phyloP scores from a whole-genome alignment of 2,329 filamentous ascomycete species.

The Cladosporium cucumerinum region DNA sequence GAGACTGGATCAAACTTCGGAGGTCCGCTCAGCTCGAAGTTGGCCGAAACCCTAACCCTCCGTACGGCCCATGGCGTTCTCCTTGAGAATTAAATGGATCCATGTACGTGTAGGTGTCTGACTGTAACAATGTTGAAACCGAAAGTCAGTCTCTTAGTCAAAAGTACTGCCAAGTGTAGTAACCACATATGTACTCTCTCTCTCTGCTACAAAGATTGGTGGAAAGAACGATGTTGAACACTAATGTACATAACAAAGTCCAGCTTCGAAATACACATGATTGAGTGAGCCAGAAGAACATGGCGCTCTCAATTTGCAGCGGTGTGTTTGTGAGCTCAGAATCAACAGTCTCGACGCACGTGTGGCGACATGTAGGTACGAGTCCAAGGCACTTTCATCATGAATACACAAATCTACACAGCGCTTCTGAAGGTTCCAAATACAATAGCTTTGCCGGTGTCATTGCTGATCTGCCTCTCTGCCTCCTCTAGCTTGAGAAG shows the following conservation, averaged over 20 bases:
- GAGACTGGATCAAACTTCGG: constrained; percentile 7
- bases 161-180: background rate
- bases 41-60: constrained; percentile 8
- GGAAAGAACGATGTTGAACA: background rate
- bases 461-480: constrained; percentile 56
- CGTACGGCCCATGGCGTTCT: background rate
- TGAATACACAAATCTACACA: background rate
- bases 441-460: constrained; percentile 64
- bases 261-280: background rate
- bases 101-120: background rate
- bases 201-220: background rate
- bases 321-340: background rate
- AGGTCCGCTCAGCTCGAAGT: background rate
- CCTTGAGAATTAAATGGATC: background rate
- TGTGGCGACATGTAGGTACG: background rate
- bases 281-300: background rate
- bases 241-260: background rate
- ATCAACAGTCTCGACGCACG: background rate
- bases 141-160: background rate
- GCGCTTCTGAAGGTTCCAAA: constrained; percentile 48
- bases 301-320: background rate
- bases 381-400: background rate
- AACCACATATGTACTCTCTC: too few species aligned
- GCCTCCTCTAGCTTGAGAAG: constrained; percentile 65
- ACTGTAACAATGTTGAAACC: background rate